Base-by-base conservation (phyloP, 306 rosid species). In the Trifolium repens region DNA sequence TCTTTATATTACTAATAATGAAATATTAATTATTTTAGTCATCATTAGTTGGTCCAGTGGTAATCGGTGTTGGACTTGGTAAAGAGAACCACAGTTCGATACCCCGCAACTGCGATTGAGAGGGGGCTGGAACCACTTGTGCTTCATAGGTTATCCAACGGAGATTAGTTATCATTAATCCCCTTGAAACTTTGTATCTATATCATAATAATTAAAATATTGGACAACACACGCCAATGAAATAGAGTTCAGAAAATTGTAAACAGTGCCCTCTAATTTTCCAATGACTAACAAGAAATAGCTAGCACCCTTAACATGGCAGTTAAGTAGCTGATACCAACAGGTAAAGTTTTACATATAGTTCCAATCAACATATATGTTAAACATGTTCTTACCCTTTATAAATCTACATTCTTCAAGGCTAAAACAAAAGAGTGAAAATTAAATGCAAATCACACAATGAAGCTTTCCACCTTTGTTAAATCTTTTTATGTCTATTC, bases 381-480 rank as follows among this genome's bases (percentile, higher is more conserved):
- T 24, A 76, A 68, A 61, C 80, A 62, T 49, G 64, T 50, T 24
- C 34, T 6, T 75, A 27, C 3, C 2, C 26, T 15, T 4, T 75
- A 44, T 75, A 81, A 40, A 69, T 70, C 26, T 19, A 69, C 49
- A 43, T 54, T 34, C 16, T 11, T 37, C 3, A 65, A 71, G 19
- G n/a, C 1, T 14, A 16, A 40, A 64, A 9, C 30, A 34, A 1
- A 64, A 26, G 5, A 71, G 42, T 67, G 43, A 52, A 37, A 54
- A 67, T 15, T 72, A 19, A 61, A n/a, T 61, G 34, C 19, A 32
- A 42, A n/a, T 68, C 77, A 67, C 69, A 73, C 32, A 16, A 82
- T 78, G 85, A 78, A 72, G 61, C 60, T 27, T 82, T 55, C 53
- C 15, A 43, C 65, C 13, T 44, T 27, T 50, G 3, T 69, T 30